Conservation (phyloP, 257 asterid genomes). For the Mitragyna speciosa region DNA sequence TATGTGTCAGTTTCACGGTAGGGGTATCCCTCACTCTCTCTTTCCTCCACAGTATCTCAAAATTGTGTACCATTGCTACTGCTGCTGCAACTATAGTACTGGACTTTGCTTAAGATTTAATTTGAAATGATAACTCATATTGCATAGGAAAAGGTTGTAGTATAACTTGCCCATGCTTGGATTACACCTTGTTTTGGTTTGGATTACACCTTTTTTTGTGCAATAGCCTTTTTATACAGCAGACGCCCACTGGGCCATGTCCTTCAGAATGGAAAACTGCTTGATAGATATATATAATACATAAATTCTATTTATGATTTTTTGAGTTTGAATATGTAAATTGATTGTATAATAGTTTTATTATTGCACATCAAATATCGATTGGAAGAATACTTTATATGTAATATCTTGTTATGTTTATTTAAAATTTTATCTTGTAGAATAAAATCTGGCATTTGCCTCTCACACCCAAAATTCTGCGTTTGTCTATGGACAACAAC, state of each 20-base stretch:
- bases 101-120: neutral
- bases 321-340: too few species aligned
- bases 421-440: too few species aligned
- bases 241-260: neutral
- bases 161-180: neutral
- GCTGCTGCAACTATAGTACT: neutral
- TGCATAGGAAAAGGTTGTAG: neutral
- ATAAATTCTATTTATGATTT: too few species aligned
- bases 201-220: neutral
- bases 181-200: neutral
- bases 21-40: neutral
- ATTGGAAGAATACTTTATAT: too few species aligned
- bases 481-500: too few species aligned
- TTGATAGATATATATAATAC: too few species aligned
- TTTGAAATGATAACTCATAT: neutral
- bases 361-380: too few species aligned
- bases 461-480: too few species aligned
- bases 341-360: too few species aligned
- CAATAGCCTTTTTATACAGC: neutral
- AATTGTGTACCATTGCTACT: neutral
- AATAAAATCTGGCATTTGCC: too few species aligned
- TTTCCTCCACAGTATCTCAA: neutral
- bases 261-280: neutral
- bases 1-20: constrained; percentile 16
- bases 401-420: too few species aligned